phyloP scores from a whole-genome alignment of 495 filamentous ascomycete genomes.

The Tuber umbilicatum region DNA sequence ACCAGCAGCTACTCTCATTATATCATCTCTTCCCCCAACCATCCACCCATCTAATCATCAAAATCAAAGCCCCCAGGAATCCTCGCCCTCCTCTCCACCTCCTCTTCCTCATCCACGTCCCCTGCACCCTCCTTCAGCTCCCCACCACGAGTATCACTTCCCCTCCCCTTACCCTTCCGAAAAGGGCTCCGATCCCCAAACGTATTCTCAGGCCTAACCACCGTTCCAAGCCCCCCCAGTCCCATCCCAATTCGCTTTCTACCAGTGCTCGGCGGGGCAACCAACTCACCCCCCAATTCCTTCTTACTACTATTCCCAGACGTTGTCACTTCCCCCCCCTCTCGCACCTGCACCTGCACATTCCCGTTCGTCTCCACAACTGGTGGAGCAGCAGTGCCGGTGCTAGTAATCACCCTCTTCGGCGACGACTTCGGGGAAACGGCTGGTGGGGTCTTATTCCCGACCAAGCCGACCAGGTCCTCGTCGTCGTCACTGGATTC shows the following conservation, averaged over 20 bases:
- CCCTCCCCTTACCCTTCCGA: not conserved
- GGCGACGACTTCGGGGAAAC: not conserved
- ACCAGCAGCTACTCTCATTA: not conserved
- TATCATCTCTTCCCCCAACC: not conserved
- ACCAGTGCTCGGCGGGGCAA: not conserved
- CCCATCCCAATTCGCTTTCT: not conserved
- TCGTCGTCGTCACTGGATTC: slow-evolving; percentile 37
- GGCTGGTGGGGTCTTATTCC: slow-evolving; percentile 7
- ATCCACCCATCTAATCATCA: not conserved
- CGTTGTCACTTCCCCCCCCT: not conserved
- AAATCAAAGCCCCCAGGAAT: not conserved
- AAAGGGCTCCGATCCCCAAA: slow-evolving; percentile 2
- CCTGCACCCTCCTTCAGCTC: not conserved
- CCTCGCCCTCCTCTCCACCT: not conserved
- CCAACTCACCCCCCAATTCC: not conserved
- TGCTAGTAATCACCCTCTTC: slow-evolving; percentile 12
- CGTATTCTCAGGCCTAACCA: not conserved
- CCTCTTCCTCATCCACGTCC: not conserved
- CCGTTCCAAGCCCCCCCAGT: not conserved
- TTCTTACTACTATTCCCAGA: not conserved
- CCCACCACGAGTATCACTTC: not conserved
- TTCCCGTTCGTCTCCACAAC: not conserved
- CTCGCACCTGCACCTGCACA: not conserved
- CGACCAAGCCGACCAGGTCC: slow-evolving; percentile 19
- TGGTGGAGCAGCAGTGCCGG: not conserved